These are phyloP conservation scores for Xylaria sp. DNA, from an alignment of 495 filamentous ascomycete species.

Conservation along the genomic window DNA sequence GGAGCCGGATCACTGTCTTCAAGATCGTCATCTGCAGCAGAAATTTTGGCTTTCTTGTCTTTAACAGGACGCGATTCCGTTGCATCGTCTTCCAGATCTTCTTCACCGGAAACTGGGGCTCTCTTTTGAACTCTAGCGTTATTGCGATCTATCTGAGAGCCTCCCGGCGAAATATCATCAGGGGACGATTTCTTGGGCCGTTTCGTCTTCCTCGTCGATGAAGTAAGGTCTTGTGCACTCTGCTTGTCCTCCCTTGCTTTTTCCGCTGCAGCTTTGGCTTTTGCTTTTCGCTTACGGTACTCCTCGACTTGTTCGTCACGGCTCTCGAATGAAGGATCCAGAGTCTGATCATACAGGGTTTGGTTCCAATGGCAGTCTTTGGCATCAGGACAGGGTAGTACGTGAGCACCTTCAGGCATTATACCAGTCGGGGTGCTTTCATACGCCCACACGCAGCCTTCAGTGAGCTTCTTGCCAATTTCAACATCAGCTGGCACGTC, in stretches of 20 bases:
- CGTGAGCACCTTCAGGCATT: slow-evolving; percentile 80
- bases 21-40: slow-evolving; percentile 28
- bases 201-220: slow-evolving; percentile 22
- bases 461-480: slow-evolving; percentile 80
- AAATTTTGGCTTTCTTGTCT: neutral
- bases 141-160: slow-evolving; percentile 20
- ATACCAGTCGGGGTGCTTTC: slow-evolving; percentile 80
- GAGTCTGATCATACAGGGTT: slow-evolving; percentile 62
- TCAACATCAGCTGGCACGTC: slow-evolving; percentile 78
- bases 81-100: slow-evolving; percentile 1
- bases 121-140: slow-evolving; percentile 24
- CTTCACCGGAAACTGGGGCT: neutral
- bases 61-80: neutral
- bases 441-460: slow-evolving; percentile 96
- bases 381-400: slow-evolving; percentile 71
- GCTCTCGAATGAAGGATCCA: slow-evolving; percentile 57
- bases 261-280: slow-evolving; percentile 42
- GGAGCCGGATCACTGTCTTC: slow-evolving; percentile 30
- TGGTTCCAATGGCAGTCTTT: slow-evolving; percentile 79
- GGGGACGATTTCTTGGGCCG: neutral
- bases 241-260: slow-evolving; percentile 34
- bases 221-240: slow-evolving; percentile 24
- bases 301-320: slow-evolving; percentile 49
- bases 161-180: neutral
- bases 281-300: slow-evolving; percentile 45